Percentiles rank a stretch among this genome's conserved stretches.
phyloP scores from a whole-genome alignment of 768 basidiomycete species.

The Suillus bovinus region DNA sequence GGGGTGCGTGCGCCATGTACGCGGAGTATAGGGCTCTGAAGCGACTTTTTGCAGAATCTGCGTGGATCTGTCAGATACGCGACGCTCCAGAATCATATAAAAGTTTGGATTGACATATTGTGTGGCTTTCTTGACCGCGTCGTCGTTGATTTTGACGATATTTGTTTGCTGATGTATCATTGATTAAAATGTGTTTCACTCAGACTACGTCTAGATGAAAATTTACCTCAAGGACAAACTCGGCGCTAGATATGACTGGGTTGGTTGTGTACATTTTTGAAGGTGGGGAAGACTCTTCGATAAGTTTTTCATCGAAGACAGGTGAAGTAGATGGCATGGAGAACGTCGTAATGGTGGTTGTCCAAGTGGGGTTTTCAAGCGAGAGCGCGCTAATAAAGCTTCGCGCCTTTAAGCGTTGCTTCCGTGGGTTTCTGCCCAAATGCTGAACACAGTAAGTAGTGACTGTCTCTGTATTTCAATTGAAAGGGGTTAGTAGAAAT shows the following conservation, averaged over 20 bases:
- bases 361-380: not conserved
- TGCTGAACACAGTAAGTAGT: no score
- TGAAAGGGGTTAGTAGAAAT: conserved; percentile 3
- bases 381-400: not conserved
- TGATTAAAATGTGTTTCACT: not conserved
- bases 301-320: conserved; percentile 7
- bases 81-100: conserved; percentile 11
- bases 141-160: conserved; percentile 57
- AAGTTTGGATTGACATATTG: conserved; percentile 47
- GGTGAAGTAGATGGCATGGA: not conserved
- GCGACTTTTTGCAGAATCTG: conserved; percentile 65
- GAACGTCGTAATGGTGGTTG: not conserved
- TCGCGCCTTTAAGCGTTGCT: not conserved
- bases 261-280: conserved; percentile 35
- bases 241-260: conserved; percentile 59
- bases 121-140: conserved; percentile 67
- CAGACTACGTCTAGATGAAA: not conserved
- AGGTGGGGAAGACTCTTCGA: conserved; percentile 13
- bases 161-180: conserved; percentile 48
- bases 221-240: conserved; percentile 58
- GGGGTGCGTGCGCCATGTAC: conserved; percentile 69
- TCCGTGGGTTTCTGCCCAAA: not conserved
- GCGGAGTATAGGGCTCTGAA: conserved; percentile 70
- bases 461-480: not conserved
- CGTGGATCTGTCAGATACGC: not conserved